Conservation (phyloP, 139 green algal genomes). For the Edaphochlamys debaryana region DNA sequence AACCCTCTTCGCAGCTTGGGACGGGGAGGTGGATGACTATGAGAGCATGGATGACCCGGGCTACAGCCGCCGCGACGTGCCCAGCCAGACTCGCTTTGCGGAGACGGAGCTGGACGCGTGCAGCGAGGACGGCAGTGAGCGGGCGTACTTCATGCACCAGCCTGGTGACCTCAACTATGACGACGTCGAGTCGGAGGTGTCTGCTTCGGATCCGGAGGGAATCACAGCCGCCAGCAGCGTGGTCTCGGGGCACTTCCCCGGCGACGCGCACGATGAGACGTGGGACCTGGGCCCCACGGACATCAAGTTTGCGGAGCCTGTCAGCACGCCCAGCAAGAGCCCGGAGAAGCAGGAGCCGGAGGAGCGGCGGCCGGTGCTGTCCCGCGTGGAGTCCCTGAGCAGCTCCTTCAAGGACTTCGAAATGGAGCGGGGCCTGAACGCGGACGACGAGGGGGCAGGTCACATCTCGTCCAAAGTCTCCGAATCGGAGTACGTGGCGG, state of each 20-base stretch:
- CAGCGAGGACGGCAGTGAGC: constrained; percentile 51
- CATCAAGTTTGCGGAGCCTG: constrained; percentile 65
- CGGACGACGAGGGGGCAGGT: constrained; percentile 2
- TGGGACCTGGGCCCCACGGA: constrained; percentile 65
- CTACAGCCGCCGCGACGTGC: constrained; percentile 63
- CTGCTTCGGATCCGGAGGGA: constrained; percentile 20
- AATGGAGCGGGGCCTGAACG: constrained; percentile 42
- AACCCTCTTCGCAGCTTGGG: constrained; percentile 41
- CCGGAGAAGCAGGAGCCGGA: constrained; percentile 36
- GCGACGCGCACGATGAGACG: constrained; percentile 37
- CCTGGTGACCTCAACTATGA: constrained; percentile 37
- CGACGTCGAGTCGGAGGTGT: constrained; percentile 31
- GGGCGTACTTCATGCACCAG: constrained; percentile 45
- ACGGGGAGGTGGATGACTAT: constrained; percentile 76
- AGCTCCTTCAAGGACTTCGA: constrained; percentile 70
- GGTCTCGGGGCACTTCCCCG: constrained; percentile 11
- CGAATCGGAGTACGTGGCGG: constrained; percentile 10
- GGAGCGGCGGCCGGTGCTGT: constrained; percentile 53
- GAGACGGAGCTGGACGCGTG: constrained; percentile 62
- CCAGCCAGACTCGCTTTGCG: constrained; percentile 64
- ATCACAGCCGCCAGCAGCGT: constrained; percentile 34
- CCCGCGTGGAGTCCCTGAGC: constrained; percentile 65
- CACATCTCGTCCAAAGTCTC: constrained; percentile 37
- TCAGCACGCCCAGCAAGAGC: constrained; percentile 60
- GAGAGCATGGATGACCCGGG: constrained; percentile 76